A percentile compares a stretch with the other conserved stretches of the same genome.
Evolutionary conservation across 352 stramenopile genomes (phyloP).

Genomic region (Phytopythium cucurbitacearum): DNA sequence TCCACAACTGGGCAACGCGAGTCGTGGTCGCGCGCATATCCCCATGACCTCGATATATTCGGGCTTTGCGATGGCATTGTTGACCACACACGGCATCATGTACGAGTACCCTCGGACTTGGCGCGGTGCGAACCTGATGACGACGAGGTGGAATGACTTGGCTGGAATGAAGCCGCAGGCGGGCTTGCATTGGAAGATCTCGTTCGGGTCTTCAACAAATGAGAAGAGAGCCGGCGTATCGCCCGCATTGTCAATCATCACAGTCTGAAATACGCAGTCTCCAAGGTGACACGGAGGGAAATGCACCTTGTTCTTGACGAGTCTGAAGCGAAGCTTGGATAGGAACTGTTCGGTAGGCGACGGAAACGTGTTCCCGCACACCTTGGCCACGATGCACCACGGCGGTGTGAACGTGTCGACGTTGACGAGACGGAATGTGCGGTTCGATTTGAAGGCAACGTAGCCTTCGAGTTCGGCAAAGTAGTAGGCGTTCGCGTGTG

Average conservation of each 20-base stretch:
- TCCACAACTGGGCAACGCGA: constrained; percentile 15
- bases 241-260: constrained; percentile 82
- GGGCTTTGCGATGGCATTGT: constrained; percentile 47
- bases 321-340: constrained; percentile 68
- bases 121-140: constrained; percentile 68
- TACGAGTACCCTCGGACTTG: constrained; percentile 44
- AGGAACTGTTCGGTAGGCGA: constrained; percentile 84
- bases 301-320: constrained; percentile 49
- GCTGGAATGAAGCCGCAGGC: constrained; percentile 57
- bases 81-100: constrained; percentile 62
- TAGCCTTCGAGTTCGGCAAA: constrained; percentile 87
- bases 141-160: constrained; percentile 80
- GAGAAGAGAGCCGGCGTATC: constrained; percentile 88
- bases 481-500: constrained; percentile 82
- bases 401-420: constrained; percentile 89
- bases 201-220: constrained; percentile 59
- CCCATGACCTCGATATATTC: constrained; percentile 56
- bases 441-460: constrained; percentile 90
- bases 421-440: constrained; percentile 92
- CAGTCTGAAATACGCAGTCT: constrained; percentile 87
- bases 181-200: constrained; percentile 73
- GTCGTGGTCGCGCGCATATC: constrained; percentile 44
- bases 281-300: constrained; percentile 89
- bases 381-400: constrained; percentile 77
- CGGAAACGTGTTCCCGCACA: constrained; percentile 86